Base-by-base conservation (phyloP, 805 yeast species). In the Debaryomyces tyrocola region DNA sequence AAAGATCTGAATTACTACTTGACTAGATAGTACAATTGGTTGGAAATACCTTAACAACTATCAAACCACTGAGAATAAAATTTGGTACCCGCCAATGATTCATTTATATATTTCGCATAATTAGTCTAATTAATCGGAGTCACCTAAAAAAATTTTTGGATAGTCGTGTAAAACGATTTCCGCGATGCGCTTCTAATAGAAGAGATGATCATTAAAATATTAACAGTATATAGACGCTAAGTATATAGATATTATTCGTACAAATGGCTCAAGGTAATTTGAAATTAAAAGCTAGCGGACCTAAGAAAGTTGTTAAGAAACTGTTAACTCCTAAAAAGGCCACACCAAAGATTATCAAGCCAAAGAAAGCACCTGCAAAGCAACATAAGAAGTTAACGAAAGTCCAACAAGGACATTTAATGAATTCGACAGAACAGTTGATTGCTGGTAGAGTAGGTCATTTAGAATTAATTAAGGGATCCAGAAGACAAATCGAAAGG, bases 361-460 rank as follows among this genome's bases (percentile, higher is more conserved):
- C 96, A 4, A 84, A 81, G 63, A 87, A 83, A 60, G 70, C 76
- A 34, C 78, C 76, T 48, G 63, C 70, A 5, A 62, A 60, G 40
- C 58, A 61, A 43, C 70, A 83, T 51, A 74, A 77, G 47, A 81
- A 81, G 55, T 69, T 86, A 47, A 71, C 77, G 42, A 85, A 83
- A 63, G 73, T 76, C 35, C 87, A 81, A 59, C 64, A 74, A 34
- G 77, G 80, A 3, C 79, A 74, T 55, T 80, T 73, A 62, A 74
- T 68, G 41, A 60, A 80, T 3, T 74, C 80, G 36, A 92, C 98
- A 3, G 99, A 92, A 68, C 90, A 82, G 69, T 75, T 90, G 47
- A 82, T 92, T 55, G 84, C 97, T 1, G 77, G 95, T 46, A 79
- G 92, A 63, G 97, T 92, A 6, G 99, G 99, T 20, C 98, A 92